phyloP scores from a whole-genome alignment of 1,284 basidiomycete species.

The Heterobasidion parviporum region DNA sequence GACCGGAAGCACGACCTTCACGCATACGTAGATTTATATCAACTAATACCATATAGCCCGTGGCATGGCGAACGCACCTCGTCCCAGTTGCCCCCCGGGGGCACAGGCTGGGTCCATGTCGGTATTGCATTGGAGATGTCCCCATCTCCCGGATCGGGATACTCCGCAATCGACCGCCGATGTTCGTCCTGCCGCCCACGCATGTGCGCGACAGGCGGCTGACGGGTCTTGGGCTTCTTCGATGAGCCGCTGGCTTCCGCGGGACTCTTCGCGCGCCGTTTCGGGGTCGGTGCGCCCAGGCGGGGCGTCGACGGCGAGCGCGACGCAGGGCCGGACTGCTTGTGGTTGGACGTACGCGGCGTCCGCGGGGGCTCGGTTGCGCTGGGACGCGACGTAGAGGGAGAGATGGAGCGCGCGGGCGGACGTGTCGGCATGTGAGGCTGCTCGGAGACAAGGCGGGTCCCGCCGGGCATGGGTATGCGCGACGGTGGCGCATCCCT shows the following conservation, averaged over 20 bases:
- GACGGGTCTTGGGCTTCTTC: conserved; percentile 28
- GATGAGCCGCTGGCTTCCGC: conserved; percentile 22
- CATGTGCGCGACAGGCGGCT: conserved; percentile 20
- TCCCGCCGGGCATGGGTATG: conserved; percentile 18
- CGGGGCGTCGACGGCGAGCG: conserved; percentile 10
- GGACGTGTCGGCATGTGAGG: conserved; percentile 18
- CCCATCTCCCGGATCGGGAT: conserved; percentile 47
- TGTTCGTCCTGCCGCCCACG: conserved; percentile 20
- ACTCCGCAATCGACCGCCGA: conserved; percentile 47
- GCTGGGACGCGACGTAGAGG: conserved; percentile 3
- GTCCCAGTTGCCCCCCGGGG: conserved; percentile 64
- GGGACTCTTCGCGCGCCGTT: conserved; percentile 38
- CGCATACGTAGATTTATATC: neutral
- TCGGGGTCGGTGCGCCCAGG: conserved; percentile 16
- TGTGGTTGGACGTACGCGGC: conserved; percentile 11
- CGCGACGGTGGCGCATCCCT: conserved; percentile 17
- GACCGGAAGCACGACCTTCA: conserved; percentile 56
- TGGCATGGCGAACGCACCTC: conserved; percentile 40
- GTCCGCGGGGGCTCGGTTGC: conserved; percentile 9
- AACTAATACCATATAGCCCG: neutral
- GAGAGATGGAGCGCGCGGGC: neutral
- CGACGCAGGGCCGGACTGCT: conserved; percentile 7
- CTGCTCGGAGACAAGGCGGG: conserved; percentile 21
- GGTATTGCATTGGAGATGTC: conserved; percentile 63
- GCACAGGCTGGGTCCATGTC: conserved; percentile 66